Base-by-base conservation (phyloP, 176 grass and related monocot genomes). In the Poa pratensis region DNA sequence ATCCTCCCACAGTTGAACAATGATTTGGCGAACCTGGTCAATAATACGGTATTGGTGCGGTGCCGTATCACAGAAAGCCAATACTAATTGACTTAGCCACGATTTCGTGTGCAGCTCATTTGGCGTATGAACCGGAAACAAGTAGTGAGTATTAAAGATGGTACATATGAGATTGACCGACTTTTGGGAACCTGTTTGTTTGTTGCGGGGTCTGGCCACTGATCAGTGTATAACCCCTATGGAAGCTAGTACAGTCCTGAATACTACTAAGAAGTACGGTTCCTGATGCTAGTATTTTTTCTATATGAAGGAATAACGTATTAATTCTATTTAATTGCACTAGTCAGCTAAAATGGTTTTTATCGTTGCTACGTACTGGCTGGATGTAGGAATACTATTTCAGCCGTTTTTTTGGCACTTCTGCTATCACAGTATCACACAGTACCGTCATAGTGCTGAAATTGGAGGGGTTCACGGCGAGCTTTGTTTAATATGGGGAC, bases 261-360 rank as follows among this genome's bases (percentile, higher is more conserved):
- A 11, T 60, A 19, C 67, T 48, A 26, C 19, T 61, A 22, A 34
- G 58, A 82, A 55, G 50, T 58, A 58, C 34, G 9, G 43, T 42
- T 82, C 49, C 15, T 58, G 20, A 26, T 37, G 48, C 19, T 81
- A 52, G 1, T 59, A 58, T 39, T 51, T 26, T 68, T 4, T n/a
- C 63, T 53, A 3, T 3, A 35, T 15, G 5, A 11, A 66, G 40
- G 18, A 80, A 11, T 4, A 68, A 6, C 54, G 45, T 28, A 48
- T 3, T 27, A 27, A 58, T 72, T 68, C 20, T 61, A 57, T 34
- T 83, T 75, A 15, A 75, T 62, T 83, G 69, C 40, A 50, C 54
- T 75, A 9, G 14, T 83, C 27, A 22, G 17, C 61, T 2, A 66
- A 48, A 30, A 48, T 17, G 6, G 14, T 62, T 77, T 69, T 82